Evolutionary conservation across 768 basidiomycete genomes (phyloP), one percentile per base, ranked within the genome.

Genomic region (Xerocomus spinulosus): DNA sequence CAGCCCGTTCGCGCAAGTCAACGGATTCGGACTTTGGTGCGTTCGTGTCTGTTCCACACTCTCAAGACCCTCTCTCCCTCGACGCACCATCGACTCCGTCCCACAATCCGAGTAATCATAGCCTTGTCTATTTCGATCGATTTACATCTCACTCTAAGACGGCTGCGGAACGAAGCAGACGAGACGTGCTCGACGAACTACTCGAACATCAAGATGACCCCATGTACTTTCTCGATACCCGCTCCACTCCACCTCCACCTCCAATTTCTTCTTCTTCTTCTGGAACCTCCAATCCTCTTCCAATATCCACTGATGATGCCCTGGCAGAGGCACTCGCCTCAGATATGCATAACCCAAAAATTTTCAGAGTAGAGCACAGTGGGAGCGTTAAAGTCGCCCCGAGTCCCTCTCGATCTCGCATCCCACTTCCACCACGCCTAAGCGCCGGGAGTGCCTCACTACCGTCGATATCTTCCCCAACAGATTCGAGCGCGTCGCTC

Each of bases 131-230:
- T 62, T 84, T 86, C 58, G 81, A 80, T 48, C 69, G 70, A 38
- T 83, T 87, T 47, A 74, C 75, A 3, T 70, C 77, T 41, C 73
- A 73, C 28, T 83, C 85, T 10, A 81, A 73, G 57, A 67, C 67
- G 0, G 76, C 81, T 9, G 72, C 76, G 0, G 78, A 79, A 42
- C 71, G 69, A 32, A 80, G 74, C 42, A 70, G 77, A 50, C 73
- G 73, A 46, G 72, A 67, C 20, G 68, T 87, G 5, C 68, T 88
- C 41, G 78, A 83, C 37, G 85, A 89, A 59, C 62, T 88, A 29
- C 60, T 87, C 30, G 55, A 73, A 49, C 79, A 84, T 50, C 77
- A 87, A 63, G 82, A 85, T 42, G 85, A 88, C 61, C 85, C 85
- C 2, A 61, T 87, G 55, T 84, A 81, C 59, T 83, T 81, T 70